phyloP scores from a whole-genome alignment of 306 rosid species.

The Hippophae rhamnoides region DNA sequence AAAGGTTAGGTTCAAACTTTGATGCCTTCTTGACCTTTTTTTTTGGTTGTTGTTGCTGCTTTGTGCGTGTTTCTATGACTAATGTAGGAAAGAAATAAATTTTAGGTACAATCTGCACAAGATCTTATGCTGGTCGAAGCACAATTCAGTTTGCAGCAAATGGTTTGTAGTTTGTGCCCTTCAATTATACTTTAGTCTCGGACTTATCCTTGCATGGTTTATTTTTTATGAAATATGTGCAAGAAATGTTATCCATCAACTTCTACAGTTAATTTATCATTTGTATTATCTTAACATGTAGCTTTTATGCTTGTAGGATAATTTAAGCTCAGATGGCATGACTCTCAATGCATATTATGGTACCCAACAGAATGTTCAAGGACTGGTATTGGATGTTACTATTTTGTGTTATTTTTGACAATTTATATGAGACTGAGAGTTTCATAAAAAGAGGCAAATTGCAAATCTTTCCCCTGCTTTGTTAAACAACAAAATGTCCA shows the following conservation, averaged over 20 bases:
- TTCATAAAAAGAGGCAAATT: slow-evolving; percentile 2
- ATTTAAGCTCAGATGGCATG: slow-evolving; percentile 56
- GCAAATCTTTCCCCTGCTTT: slow-evolving; percentile 6
- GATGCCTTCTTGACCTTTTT: slow-evolving; percentile 16
- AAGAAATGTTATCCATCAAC: too few relatives aligned
- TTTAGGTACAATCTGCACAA: slow-evolving; percentile 56
- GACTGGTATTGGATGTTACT: slow-evolving; percentile 48
- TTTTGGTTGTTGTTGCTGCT: background rate
- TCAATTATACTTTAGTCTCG: slow-evolving; percentile 15
- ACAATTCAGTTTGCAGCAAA: slow-evolving; percentile 63
- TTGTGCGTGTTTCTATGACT: background rate
- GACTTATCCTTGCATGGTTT: background rate
- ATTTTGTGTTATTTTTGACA: background rate
- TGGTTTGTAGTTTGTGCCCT: slow-evolving; percentile 42
- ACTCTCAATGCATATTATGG: slow-evolving; percentile 70
- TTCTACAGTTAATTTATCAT: too few relatives aligned
- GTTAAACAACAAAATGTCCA: background rate
- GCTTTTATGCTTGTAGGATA: slow-evolving; percentile 46
- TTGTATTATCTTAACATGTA: slow-evolving; percentile 10
- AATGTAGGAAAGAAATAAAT: slow-evolving; percentile 14
- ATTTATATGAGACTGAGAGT: slow-evolving; percentile 4
- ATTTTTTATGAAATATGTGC: too few relatives aligned
- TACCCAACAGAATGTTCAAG: slow-evolving; percentile 76
- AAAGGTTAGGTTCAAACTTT: slow-evolving; percentile 45
- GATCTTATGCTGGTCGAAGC: slow-evolving; percentile 51